Conservation (phyloP, 768 basidiomycete genomes). For the Tulasnella sp. region DNA sequence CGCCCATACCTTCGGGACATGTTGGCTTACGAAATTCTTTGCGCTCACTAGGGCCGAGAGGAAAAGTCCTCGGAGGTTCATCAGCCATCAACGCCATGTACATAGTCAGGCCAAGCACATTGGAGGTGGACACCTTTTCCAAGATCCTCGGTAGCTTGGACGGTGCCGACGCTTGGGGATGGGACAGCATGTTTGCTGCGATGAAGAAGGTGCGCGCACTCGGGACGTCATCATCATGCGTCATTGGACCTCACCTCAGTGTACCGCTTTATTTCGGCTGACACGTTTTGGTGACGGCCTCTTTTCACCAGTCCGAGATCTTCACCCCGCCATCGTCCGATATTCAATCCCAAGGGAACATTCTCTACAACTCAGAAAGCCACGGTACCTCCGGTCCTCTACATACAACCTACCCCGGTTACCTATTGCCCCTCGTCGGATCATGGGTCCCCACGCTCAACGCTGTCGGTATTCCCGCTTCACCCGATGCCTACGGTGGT, state of each 20-base stretch:
- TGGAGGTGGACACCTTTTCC: constrained; percentile 51
- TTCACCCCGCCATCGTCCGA: constrained; percentile 51
- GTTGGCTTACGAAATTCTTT: background rate
- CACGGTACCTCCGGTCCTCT: constrained; percentile 56
- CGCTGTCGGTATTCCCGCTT: constrained; percentile 45
- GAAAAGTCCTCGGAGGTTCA: constrained; percentile 66
- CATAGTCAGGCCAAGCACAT: constrained; percentile 51
- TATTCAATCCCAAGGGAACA: constrained; percentile 44
- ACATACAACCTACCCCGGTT: constrained; percentile 51
- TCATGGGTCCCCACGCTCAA: constrained; percentile 55
- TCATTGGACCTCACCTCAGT: background rate
- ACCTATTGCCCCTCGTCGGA: constrained; percentile 49
- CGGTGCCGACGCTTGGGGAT: constrained; percentile 42
- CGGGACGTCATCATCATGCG: constrained; percentile 23
- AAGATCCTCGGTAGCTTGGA: constrained; percentile 35
- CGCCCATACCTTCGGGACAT: background rate
- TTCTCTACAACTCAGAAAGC: constrained; percentile 45
- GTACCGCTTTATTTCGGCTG: background rate
- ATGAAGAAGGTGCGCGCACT: constrained; percentile 40
- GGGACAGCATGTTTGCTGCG: constrained; percentile 46
- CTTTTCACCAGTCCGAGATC: constrained; percentile 44
- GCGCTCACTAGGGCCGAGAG: constrained; percentile 37
- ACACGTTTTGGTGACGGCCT: background rate
- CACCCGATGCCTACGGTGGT: constrained; percentile 48
- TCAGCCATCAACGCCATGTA: constrained; percentile 70